phyloP scores from a whole-genome alignment of 1,139 yeast genomes.

The Nadsonia commutata region DNA sequence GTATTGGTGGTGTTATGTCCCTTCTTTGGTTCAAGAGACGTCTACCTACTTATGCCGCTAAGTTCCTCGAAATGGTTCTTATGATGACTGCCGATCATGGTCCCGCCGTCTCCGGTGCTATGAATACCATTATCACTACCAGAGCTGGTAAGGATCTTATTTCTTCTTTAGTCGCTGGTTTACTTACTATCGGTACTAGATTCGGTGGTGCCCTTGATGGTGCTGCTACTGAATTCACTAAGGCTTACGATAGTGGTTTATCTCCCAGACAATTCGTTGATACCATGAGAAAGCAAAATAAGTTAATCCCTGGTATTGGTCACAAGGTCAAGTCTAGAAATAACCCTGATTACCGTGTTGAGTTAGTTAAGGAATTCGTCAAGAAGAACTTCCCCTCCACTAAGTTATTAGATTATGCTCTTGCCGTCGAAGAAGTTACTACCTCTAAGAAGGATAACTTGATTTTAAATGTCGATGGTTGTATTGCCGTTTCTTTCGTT shows the following conservation, averaged over 20 bases:
- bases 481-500: slow-evolving; percentile 31
- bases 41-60: slow-evolving; percentile 29
- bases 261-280: slow-evolving; percentile 34
- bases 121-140: slow-evolving; percentile 34
- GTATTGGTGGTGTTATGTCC: slow-evolving; percentile 35
- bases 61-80: slow-evolving; percentile 33
- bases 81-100: slow-evolving; percentile 37
- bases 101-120: slow-evolving; percentile 34
- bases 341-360: slow-evolving; percentile 35
- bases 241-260: slow-evolving; percentile 30
- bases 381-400: slow-evolving; percentile 32
- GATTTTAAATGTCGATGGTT: slow-evolving; percentile 33
- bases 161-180: slow-evolving; percentile 31
- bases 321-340: slow-evolving; percentile 34
- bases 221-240: slow-evolving; percentile 32
- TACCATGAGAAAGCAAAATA: slow-evolving; percentile 33
- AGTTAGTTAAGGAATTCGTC: slow-evolving; percentile 32
- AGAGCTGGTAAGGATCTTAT: slow-evolving; percentile 34
- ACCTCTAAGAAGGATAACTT: slow-evolving; percentile 34
- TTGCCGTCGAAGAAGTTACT: slow-evolving; percentile 35
- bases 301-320: slow-evolving; percentile 34
- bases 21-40: slow-evolving; percentile 33
- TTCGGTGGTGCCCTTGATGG: slow-evolving; percentile 36
- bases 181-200: slow-evolving; percentile 31
- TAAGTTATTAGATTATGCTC: slow-evolving; percentile 29